phyloP scores from a whole-genome alignment of 371 early-diverging fungal species.

The Haplosporangium sp. region DNA sequence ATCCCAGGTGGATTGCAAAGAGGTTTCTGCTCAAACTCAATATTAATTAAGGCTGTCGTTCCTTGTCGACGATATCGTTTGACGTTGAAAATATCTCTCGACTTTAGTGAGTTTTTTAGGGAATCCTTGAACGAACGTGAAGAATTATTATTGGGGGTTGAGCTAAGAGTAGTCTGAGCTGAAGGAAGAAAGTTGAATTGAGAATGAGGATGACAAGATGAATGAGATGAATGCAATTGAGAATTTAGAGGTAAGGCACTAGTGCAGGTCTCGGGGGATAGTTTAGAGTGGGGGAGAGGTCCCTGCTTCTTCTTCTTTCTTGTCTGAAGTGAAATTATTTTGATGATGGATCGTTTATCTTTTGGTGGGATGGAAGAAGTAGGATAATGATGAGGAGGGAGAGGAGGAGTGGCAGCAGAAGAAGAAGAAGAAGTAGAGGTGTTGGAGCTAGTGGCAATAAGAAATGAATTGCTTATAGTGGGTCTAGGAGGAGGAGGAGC shows the following conservation, averaged over 20 bases:
- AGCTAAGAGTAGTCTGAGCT: conserved; percentile 14
- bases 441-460: background rate
- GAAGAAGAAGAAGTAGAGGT: conserved; percentile 13
- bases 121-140: conserved; percentile 18
- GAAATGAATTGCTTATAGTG: background rate
- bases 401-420: background rate
- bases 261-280: background rate
- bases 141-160: conserved; percentile 3
- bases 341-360: background rate
- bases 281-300: conserved; percentile 1
- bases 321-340: background rate
- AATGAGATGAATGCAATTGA: conserved; percentile 15
- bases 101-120: conserved; percentile 6
- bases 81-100: conserved; percentile 5
- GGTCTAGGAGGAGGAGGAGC: conserved; percentile 25
- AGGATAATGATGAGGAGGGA: background rate
- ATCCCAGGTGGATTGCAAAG: conserved; percentile 1
- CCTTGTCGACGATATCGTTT: conserved; percentile 25
- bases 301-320: background rate
- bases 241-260: background rate
- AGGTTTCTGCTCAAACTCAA: conserved; percentile 1
- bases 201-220: conserved; percentile 7
- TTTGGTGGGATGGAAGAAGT: background rate
- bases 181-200: background rate
- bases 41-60: conserved; percentile 7